Evolutionary conservation across 1,284 basidiomycete species (phyloP).

Genomic region (Taiwanofungus camphoratus): DNA sequence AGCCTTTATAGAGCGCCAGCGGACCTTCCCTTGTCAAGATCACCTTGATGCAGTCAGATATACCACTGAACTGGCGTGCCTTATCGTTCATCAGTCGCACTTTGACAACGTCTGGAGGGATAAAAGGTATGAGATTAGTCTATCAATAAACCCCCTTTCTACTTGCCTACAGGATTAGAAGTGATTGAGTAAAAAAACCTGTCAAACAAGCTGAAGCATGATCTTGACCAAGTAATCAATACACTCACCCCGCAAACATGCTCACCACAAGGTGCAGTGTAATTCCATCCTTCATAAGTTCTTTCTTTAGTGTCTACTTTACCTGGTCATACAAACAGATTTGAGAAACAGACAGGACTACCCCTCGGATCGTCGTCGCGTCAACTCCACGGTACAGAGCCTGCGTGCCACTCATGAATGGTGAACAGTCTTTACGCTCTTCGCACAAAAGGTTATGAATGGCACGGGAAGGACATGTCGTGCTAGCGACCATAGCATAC

Average conservation of each 20-base stretch:
- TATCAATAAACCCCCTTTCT: neutral
- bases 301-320: conserved; percentile 32
- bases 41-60: conserved; percentile 27
- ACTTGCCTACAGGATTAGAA: conserved; percentile 35
- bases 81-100: conserved; percentile 39
- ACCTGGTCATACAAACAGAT: conserved; percentile 36
- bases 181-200: conserved; percentile 35
- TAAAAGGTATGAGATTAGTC: too few species aligned
- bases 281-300: conserved; percentile 31
- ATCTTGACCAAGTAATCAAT: neutral
- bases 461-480: too few species aligned
- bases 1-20: conserved; percentile 34
- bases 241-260: conserved; percentile 31
- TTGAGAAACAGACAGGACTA: conserved; percentile 32
- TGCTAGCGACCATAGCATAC: too few species aligned
- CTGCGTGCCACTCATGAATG: too few species aligned
- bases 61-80: conserved; percentile 26
- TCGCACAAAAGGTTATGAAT: too few species aligned
- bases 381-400: conserved; percentile 33
- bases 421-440: too few species aligned
- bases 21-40: conserved; percentile 30
- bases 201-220: neutral
- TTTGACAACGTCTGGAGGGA: conserved; percentile 31
- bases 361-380: conserved; percentile 33
- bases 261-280: conserved; percentile 31